phyloP scores from a whole-genome alignment of 768 basidiomycete species.

The Lyophyllum shimeji region DNA sequence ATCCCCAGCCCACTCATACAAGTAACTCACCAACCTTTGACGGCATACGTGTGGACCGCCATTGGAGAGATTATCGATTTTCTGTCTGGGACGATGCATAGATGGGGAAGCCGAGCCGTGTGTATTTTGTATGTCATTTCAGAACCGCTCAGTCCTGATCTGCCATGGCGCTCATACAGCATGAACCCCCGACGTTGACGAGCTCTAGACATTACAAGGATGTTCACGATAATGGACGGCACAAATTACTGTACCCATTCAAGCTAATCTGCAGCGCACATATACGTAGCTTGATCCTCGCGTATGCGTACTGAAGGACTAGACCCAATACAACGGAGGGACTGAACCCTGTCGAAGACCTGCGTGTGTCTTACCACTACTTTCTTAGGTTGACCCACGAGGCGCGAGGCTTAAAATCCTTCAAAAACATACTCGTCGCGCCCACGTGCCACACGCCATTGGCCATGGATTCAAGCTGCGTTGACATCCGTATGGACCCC shows the following conservation, averaged over 20 bases:
- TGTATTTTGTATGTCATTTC: background rate
- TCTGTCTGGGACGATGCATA: slow-evolving; percentile 58
- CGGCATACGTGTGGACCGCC: slow-evolving; percentile 63
- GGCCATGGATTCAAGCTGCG: background rate
- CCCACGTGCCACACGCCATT: background rate
- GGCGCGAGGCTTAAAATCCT: background rate
- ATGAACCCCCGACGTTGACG: background rate
- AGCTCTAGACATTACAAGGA: background rate
- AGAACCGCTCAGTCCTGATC: background rate
- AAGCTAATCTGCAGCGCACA: background rate
- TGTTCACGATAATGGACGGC: background rate
- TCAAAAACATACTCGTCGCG: background rate
- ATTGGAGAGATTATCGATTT: slow-evolving; percentile 68
- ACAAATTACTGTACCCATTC: background rate
- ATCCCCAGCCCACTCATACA: background rate
- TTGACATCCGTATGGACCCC: background rate
- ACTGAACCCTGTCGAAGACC: too few relatives aligned
- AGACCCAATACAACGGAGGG: too few relatives aligned
- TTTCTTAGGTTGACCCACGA: background rate
- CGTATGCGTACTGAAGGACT: too few relatives aligned
- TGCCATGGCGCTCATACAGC: background rate
- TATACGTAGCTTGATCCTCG: background rate
- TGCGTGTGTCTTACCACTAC: background rate
- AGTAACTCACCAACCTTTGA: slow-evolving; percentile 36
- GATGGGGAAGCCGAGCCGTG: background rate